A percentile compares a stretch with the other conserved stretches of the same genome.
Conservation (phyloP, 495 filamentous ascomycete species). For the Talaromyces borbonicus region DNA sequence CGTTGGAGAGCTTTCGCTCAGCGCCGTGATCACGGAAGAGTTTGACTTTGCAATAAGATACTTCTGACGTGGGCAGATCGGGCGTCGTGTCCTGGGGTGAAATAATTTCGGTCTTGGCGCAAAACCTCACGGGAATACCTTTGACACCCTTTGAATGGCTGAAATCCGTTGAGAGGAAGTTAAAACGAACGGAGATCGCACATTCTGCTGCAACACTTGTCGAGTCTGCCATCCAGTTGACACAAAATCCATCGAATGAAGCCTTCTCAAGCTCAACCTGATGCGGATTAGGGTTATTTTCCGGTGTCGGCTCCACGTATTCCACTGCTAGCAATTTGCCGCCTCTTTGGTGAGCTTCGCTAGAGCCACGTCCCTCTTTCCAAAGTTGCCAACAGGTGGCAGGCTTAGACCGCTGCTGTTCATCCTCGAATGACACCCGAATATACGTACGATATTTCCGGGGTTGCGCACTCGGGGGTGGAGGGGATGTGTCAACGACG, state of each 20-base stretch:
- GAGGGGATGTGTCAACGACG: constrained; percentile 54
- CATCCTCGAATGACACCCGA: constrained; percentile 89
- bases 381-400: constrained; percentile 86
- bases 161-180: constrained; percentile 96
- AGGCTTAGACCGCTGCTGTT: constrained; percentile 75
- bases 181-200: constrained; percentile 82
- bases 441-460: constrained; percentile 74
- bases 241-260: constrained; percentile 86
- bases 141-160: constrained; percentile 98
- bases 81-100: constrained; percentile 28
- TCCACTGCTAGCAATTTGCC: constrained; percentile 88
- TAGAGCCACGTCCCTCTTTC: constrained; percentile 87
- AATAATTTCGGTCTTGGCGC: constrained; percentile 72
- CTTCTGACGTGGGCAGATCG: constrained; percentile 47
- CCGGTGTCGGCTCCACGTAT: constrained; percentile 71
- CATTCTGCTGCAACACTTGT: constrained; percentile 55
- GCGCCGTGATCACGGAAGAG: constrained; percentile 95
- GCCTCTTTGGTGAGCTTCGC: constrained; percentile 79
- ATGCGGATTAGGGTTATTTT: constrained; percentile 60
- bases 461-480: constrained; percentile 32
- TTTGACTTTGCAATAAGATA: constrained; percentile 92
- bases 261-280: constrained; percentile 69
- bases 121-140: constrained; percentile 85
- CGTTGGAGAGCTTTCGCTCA: constrained; percentile 89
- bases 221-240: constrained; percentile 69